These are phyloP conservation scores for Alternaria triticina DNA, from an alignment of 2,329 filamentous ascomycete species.

Conservation along the genomic window DNA sequence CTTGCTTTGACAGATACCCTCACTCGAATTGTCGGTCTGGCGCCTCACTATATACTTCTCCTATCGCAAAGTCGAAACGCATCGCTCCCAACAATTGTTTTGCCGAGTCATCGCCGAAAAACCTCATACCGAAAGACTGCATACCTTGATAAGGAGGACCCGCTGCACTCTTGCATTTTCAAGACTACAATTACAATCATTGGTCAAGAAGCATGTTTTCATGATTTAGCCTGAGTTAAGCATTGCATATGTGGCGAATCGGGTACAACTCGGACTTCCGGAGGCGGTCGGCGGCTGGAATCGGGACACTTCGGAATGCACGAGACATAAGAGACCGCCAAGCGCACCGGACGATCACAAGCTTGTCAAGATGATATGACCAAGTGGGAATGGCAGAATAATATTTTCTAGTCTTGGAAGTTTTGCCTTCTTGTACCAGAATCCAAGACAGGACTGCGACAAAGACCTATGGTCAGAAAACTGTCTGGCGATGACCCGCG, in stretches of 20 bases:
- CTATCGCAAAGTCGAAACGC: not conserved
- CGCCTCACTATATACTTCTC: not conserved
- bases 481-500: not conserved
- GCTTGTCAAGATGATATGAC: not conserved
- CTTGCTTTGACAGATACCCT: not conserved
- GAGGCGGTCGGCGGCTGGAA: constrained; percentile 8
- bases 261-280: constrained; percentile 15
- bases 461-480: not conserved
- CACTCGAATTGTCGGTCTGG: not conserved
- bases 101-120: constrained; percentile 21
- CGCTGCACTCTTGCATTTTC: not conserved
- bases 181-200: not conserved
- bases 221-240: not conserved
- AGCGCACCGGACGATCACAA: not conserved
- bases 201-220: not conserved
- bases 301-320: constrained; percentile 1
- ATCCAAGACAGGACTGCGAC: too few species aligned
- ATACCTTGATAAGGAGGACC: not conserved
- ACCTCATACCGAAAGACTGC: not conserved
- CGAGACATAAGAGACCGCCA: not conserved
- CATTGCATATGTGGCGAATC: constrained; percentile 1
- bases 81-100: constrained; percentile 1
- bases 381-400: not conserved
- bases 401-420: not conserved
- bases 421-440: not conserved